Evolutionary conservation across 176 grass and related monocot species (phyloP), one percentile per base, ranked within the genome.

Genomic region (Puya raimondii): DNA sequence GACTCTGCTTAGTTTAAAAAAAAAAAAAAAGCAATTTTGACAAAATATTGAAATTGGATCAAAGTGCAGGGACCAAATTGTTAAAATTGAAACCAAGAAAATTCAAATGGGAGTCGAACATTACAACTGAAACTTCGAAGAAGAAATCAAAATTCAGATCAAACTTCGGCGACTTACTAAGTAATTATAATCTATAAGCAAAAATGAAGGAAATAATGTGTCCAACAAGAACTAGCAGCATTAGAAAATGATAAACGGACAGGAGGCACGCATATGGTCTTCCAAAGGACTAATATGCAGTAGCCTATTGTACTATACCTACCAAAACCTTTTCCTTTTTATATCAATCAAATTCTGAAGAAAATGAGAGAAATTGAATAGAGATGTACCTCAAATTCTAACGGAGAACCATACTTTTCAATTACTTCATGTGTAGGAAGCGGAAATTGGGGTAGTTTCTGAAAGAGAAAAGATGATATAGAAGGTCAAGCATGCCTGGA

Each of bases 391-490:
- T 96, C 86, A 85, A 96, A 96, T 83, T 74, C 92, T 50, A 85
- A 53, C 0, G 92, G 88, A 20, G 76, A 75, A 56, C 84, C 84
- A 76, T 85, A 81, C 88, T 91, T 96, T 70, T 85, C 72, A 83
- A 91, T 81, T 33, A 78, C 76, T 50, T 83, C 88, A 89, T 96
- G 92, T 47, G 92, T 96, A 69, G 92, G 92, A 12, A 96, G 74
- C 73, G 92, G 92, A 83, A 96, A 96, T 18, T 75, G 83, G 1
- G 88, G 86, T 50, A 96, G 80, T 89, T 85, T 89, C 92, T 96
- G 70, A 63, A 81, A 9, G 21, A 12, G 22, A 81, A 74, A 75
- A 79, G 48, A 47, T 75, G 15, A 77, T 66, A 65, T 14, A 27
- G 2, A 13, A 73, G 54, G 58, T 63, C 63, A 42, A 49, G 9